A percentile compares a stretch with the other conserved stretches of the same genome.
Evolutionary conservation across 1,284 basidiomycete species (phyloP).

Genomic region (Trametes versicolor): DNA sequence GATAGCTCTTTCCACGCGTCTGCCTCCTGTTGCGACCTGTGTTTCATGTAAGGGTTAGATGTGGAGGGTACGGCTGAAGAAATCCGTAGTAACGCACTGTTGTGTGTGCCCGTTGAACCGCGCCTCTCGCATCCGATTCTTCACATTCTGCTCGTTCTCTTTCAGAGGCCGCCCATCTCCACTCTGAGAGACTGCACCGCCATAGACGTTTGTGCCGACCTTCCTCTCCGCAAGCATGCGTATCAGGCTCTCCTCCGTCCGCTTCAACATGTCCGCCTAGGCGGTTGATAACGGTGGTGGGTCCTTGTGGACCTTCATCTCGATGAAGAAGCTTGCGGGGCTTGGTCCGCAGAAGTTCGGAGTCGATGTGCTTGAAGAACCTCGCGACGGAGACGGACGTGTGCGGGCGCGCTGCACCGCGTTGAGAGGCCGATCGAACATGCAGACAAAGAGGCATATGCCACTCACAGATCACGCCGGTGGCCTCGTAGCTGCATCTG

Average conservation of each 20-base stretch:
- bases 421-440: constrained; percentile 29
- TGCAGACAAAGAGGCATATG: constrained; percentile 31
- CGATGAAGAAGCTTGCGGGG: constrained; percentile 50
- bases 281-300: constrained; percentile 51
- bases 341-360: constrained; percentile 60
- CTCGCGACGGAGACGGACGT: constrained; percentile 73
- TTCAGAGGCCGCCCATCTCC: constrained; percentile 43
- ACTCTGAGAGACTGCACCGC: constrained; percentile 33
- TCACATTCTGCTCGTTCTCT: constrained; percentile 78
- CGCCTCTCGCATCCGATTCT: constrained; percentile 70
- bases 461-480: constrained; percentile 75
- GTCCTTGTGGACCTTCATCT: constrained; percentile 47
- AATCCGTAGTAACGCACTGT: constrained; percentile 51
- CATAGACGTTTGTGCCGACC: constrained; percentile 61
- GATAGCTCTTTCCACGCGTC: constrained; percentile 72
- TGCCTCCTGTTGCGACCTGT: constrained; percentile 64
- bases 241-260: constrained; percentile 65
- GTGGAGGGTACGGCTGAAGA: neutral
- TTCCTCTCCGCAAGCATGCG: constrained; percentile 71
- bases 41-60: neutral
- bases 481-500: constrained; percentile 76
- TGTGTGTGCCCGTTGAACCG: constrained; percentile 71
- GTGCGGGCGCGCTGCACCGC: constrained; percentile 78
- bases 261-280: constrained; percentile 55
- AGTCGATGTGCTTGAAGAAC: constrained; percentile 88